Evolutionary conservation across 2,329 filamentous ascomycete genomes (phyloP).

Genomic region (Trichoderma sp.): DNA sequence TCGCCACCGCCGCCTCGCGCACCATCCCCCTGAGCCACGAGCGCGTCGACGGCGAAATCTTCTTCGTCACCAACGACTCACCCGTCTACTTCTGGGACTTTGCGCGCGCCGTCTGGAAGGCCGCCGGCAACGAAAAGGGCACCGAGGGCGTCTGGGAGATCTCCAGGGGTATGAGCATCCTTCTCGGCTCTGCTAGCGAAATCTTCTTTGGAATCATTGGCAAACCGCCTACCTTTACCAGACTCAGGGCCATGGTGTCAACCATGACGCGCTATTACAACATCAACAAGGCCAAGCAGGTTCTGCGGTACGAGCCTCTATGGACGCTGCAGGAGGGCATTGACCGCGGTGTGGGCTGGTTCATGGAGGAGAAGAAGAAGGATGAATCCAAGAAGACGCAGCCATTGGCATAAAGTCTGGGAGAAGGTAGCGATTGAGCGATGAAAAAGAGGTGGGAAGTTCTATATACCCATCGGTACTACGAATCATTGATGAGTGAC

Average conservation of each 20-base stretch:
- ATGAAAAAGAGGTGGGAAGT: background rate
- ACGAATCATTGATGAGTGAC: background rate
- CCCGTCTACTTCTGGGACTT: conserved; percentile 94
- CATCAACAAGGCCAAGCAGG: conserved; percentile 71
- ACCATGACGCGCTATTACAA: conserved; percentile 78
- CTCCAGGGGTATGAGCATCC: conserved; percentile 51
- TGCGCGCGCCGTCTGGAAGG: conserved; percentile 73
- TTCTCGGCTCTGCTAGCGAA: conserved; percentile 57
- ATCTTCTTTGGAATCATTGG: conserved; percentile 50
- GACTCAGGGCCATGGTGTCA: conserved; percentile 64
- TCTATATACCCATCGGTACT: background rate
- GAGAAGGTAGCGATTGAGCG: background rate
- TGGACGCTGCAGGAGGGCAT: conserved; percentile 67
- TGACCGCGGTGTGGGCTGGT: conserved; percentile 55
- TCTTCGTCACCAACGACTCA: conserved; percentile 87
- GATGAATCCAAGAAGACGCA: conserved; percentile 32
- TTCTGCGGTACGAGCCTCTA: conserved; percentile 69
- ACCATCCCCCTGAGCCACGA: conserved; percentile 70
- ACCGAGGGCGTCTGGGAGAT: conserved; percentile 58
- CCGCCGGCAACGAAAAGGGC: conserved; percentile 54
- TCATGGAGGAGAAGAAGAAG: conserved; percentile 51
- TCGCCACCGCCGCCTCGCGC: conserved; percentile 56
- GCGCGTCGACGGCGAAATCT: conserved; percentile 78
- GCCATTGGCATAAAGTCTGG: background rate
- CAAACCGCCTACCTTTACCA: conserved; percentile 58